phyloP scores from a whole-genome alignment of 2,329 filamentous ascomycete species.

The Apiospora malaysiana region DNA sequence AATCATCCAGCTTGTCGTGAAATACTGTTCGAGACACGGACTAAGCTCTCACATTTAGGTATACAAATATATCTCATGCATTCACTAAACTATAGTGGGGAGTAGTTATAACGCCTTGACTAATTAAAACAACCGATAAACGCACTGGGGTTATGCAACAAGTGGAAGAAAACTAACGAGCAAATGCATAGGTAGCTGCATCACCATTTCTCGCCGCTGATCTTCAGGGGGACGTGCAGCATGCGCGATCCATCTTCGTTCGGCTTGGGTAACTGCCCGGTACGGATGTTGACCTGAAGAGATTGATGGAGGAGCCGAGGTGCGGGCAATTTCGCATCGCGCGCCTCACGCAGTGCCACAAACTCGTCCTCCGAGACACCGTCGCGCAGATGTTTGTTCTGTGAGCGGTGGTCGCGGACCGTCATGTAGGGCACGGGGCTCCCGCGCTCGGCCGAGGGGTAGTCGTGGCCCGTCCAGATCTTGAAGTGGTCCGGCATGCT shows the following conservation, averaged over 20 bases:
- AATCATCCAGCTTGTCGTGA: too few species aligned
- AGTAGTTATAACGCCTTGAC: too few species aligned
- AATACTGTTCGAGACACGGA: too few species aligned
- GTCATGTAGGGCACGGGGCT: conserved; percentile 48
- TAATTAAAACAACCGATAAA: too few species aligned
- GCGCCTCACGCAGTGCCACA: conserved; percentile 47
- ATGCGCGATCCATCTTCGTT: conserved; percentile 35
- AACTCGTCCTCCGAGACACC: conserved; percentile 50
- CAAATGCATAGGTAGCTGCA: too few species aligned
- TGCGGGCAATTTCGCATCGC: conserved; percentile 49
- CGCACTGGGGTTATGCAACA: too few species aligned
- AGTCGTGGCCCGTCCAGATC: conserved; percentile 63
- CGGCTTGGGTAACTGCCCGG: conserved; percentile 47
- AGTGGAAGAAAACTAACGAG: too few species aligned
- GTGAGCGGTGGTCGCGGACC: conserved; percentile 50
- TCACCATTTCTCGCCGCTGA: conserved; percentile 22
- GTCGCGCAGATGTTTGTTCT: conserved; percentile 56
- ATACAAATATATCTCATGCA: too few species aligned
- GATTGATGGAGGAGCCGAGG: conserved; percentile 57
- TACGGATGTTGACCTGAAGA: conserved; percentile 59
- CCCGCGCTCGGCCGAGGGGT: conserved; percentile 44
- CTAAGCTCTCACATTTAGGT: too few species aligned
- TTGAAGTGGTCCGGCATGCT: conserved; percentile 48
- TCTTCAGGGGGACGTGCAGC: conserved; percentile 44
- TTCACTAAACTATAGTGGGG: too few species aligned